Evolutionary conservation across 768 basidiomycete species (phyloP).

Genomic region (Psilocybe subaeruginosa): DNA sequence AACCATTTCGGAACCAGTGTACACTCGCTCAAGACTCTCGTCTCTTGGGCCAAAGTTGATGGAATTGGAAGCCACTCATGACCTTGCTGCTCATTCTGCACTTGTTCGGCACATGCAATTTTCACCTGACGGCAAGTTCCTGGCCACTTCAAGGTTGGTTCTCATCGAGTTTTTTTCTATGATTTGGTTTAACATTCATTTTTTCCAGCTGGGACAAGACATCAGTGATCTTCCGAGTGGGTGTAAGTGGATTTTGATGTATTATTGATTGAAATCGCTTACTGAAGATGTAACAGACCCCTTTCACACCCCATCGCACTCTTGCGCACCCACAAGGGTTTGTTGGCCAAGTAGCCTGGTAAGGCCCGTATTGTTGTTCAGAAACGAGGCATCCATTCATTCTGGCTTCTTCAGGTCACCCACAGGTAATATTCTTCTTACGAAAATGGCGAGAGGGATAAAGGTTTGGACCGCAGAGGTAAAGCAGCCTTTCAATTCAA

Average conservation of each 20-base stretch:
- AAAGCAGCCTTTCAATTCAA: slow-evolving; percentile 15
- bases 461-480: slow-evolving; percentile 78
- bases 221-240: slow-evolving; percentile 66
- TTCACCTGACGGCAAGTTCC: slow-evolving; percentile 72
- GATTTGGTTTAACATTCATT: not conserved
- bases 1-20: slow-evolving; percentile 19
- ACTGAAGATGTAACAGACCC: slow-evolving; percentile 42
- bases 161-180: not conserved
- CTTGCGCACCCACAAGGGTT: slow-evolving; percentile 74
- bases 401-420: slow-evolving; percentile 53
- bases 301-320: slow-evolving; percentile 60
- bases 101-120: slow-evolving; percentile 77
- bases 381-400: not conserved
- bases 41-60: slow-evolving; percentile 58
- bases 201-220: slow-evolving; percentile 68
- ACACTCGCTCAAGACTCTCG: slow-evolving; percentile 54
- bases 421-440: slow-evolving; percentile 60
- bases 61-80: slow-evolving; percentile 57
- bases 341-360: slow-evolving; percentile 80
- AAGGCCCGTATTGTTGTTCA: slow-evolving; percentile 6
- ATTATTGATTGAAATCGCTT: not conserved
- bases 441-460: slow-evolving; percentile 64
- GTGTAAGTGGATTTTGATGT: slow-evolving; percentile 38
- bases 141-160: slow-evolving; percentile 66
- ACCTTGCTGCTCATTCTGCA: slow-evolving; percentile 64